Conservation (phyloP, 2,329 filamentous ascomycete genomes). For the Diaporthe citri region DNA sequence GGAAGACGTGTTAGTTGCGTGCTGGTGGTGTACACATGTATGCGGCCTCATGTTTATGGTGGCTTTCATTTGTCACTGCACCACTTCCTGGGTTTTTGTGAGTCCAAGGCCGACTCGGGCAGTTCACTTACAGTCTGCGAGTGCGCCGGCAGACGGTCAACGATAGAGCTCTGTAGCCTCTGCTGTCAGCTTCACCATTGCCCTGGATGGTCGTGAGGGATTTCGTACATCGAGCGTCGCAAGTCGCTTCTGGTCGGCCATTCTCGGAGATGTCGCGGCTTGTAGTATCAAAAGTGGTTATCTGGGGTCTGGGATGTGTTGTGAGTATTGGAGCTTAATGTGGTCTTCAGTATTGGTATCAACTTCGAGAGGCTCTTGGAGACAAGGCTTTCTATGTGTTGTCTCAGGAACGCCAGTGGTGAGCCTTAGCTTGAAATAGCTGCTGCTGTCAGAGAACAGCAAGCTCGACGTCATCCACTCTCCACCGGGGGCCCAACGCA, state of each 20-base stretch:
- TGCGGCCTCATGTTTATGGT: background rate
- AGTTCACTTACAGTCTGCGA: conserved; percentile 63
- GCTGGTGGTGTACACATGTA: background rate
- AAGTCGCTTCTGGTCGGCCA: conserved; percentile 41
- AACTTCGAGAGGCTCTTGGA: background rate
- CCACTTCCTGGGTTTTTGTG: background rate
- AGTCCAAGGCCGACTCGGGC: background rate
- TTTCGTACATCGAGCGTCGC: conserved; percentile 54
- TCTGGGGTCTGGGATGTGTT: background rate
- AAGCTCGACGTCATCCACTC: conserved; percentile 27
- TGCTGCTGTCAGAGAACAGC: conserved; percentile 1
- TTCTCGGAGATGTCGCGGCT: conserved; percentile 38
- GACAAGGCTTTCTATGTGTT: background rate
- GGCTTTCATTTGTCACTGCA: too few relatives aligned
- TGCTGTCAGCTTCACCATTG: background rate
- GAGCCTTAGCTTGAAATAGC: conserved; percentile 7
- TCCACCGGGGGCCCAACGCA: background rate
- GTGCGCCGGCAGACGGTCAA: conserved; percentile 77
- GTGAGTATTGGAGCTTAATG: background rate
- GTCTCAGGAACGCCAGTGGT: background rate
- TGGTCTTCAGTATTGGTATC: background rate
- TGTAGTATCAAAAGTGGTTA: background rate
- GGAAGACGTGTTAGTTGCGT: background rate
- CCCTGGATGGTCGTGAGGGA: background rate
- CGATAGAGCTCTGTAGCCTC: conserved; percentile 61